phyloP scores from a whole-genome alignment of 345 rosid genomes.

The Carallia brachiata region DNA sequence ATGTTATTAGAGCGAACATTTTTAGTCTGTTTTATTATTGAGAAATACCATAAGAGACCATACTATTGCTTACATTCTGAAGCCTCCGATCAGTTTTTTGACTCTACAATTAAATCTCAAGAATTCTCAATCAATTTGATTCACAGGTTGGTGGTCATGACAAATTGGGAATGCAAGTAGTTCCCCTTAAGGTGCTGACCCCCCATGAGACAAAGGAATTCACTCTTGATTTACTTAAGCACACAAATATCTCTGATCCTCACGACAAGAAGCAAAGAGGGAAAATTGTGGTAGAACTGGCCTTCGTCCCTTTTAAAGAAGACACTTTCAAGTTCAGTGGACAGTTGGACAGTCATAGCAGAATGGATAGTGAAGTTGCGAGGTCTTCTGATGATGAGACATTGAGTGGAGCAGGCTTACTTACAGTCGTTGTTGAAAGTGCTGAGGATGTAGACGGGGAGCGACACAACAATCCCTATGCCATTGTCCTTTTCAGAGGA shows the following conservation, averaged over 20 bases:
- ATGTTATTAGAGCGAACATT: too few relatives aligned
- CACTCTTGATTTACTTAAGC: slow-evolving; percentile 61
- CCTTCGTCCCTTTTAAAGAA: slow-evolving; percentile 61
- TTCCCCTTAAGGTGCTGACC: slow-evolving; percentile 50
- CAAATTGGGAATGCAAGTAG: slow-evolving; percentile 65
- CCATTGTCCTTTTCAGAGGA: slow-evolving; percentile 58
- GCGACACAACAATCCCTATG: slow-evolving; percentile 61
- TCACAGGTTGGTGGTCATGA: slow-evolving; percentile 71
- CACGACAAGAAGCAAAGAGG: slow-evolving; percentile 59
- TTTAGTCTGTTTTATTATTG: too few relatives aligned
- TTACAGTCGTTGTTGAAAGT: slow-evolving; percentile 53
- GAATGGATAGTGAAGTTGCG: slow-evolving; percentile 31
- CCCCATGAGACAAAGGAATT: slow-evolving; percentile 49
- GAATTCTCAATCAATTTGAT: slow-evolving; percentile 4
- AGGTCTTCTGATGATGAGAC: slow-evolving; percentile 37
- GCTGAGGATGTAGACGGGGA: slow-evolving; percentile 72
- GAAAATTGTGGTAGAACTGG: slow-evolving; percentile 49
- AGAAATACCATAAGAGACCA: too few relatives aligned
- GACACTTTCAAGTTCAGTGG: slow-evolving; percentile 41
- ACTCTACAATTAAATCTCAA: too few relatives aligned
- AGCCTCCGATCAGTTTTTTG: too few relatives aligned
- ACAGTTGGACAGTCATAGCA: slow-evolving; percentile 23
- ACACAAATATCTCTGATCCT: slow-evolving; percentile 41
- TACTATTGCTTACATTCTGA: too few relatives aligned
- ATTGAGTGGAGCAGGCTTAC: slow-evolving; percentile 54